phyloP scores from a whole-genome alignment of 2,329 filamentous ascomycete genomes.

The Aspergillus calidoustus region DNA sequence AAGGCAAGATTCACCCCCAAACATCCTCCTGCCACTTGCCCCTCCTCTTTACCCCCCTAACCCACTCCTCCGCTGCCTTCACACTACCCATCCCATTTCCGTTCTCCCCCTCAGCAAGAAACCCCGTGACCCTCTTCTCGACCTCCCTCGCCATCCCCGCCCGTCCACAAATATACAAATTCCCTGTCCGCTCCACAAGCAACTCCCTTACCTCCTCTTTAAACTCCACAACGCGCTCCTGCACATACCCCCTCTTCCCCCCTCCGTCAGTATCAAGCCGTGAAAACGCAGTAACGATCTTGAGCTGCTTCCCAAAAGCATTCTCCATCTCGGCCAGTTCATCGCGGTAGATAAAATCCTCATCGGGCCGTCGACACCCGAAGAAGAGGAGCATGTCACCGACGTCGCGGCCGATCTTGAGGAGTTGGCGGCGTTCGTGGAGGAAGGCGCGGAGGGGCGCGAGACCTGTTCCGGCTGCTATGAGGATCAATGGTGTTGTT shows the following conservation, averaged over 20 bases:
- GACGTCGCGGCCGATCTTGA: constrained; percentile 40
- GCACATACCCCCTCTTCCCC: constrained; percentile 40
- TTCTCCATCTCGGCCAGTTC: constrained; percentile 34
- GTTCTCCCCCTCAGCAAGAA: constrained; percentile 32
- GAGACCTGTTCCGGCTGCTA: constrained; percentile 57
- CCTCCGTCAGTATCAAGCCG: constrained; percentile 14
- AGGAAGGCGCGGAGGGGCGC: constrained; percentile 54
- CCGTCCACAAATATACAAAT: constrained; percentile 47
- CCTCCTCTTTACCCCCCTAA: constrained; percentile 52
- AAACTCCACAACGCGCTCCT: constrained; percentile 42
- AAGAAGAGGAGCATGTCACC: constrained; percentile 49
- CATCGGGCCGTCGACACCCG: constrained; percentile 43
- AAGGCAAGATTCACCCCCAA: constrained; percentile 38
- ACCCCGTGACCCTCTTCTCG: constrained; percentile 42
- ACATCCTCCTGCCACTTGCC: constrained; percentile 61
- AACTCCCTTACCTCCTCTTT: constrained; percentile 34
- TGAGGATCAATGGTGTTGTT: constrained; percentile 56
- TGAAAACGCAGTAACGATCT: constrained; percentile 36
- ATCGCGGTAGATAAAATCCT: constrained; percentile 44
- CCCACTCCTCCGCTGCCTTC: constrained; percentile 51
- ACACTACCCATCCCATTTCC: constrained; percentile 44
- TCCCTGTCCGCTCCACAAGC: constrained; percentile 45
- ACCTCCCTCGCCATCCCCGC: constrained; percentile 49
- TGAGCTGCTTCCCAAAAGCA: constrained; percentile 23
- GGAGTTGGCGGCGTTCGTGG: constrained; percentile 45